Base-by-base conservation (phyloP, 2,329 filamentous ascomycete genomes). In the Colletotrichum paranaense region DNA sequence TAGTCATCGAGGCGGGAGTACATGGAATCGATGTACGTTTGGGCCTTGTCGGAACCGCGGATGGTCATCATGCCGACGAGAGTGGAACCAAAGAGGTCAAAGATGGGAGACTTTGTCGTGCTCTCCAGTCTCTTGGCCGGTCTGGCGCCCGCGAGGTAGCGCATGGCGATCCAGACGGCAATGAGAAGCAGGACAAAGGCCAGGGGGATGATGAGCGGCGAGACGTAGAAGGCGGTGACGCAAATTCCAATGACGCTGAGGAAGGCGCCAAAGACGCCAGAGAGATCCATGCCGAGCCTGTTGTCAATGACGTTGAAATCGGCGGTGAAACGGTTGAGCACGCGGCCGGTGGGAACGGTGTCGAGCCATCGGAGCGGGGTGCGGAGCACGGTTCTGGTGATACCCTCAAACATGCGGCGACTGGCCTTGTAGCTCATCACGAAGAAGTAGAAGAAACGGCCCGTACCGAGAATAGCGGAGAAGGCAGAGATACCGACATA, bases 301-400 rank as follows among this genome's bases (percentile, higher is more conserved):
- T 89, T 91, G 81, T 96, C 94, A 62, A 95, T 89, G 53, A 91
- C 88, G 76, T 92, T 90, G 81, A 96, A 95, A 81, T 96, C 94
- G 3, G 92, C 87, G 0, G 93, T 94, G 80, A 95, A 94, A 2
- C 94, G 88, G 82, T 96, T 96, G 24, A 95, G 85, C 49, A 95
- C 90, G 58, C 94, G 89, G 2, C 94, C 94, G 1, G 95, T 86
- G 0, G 94, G 94, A 0, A 95, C 92, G 0, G 93, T 95, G 78
- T 96, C 94, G 49, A 96, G 87, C 92, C 93, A 95, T 74, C 93
- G 87, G n/a, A 95, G 85, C 1, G 93, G 93, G 6, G 93, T 91
- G 22, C 92, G 89, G 4, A 96, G 85, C 12, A 96, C 87, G 0
- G 90, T 87, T 76, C 89, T 91, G 56, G 92, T 90, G 75, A 95